Evolutionary conservation across 176 grass and related monocot genomes (phyloP).

Genomic region (Aegilops umbellulata): DNA sequence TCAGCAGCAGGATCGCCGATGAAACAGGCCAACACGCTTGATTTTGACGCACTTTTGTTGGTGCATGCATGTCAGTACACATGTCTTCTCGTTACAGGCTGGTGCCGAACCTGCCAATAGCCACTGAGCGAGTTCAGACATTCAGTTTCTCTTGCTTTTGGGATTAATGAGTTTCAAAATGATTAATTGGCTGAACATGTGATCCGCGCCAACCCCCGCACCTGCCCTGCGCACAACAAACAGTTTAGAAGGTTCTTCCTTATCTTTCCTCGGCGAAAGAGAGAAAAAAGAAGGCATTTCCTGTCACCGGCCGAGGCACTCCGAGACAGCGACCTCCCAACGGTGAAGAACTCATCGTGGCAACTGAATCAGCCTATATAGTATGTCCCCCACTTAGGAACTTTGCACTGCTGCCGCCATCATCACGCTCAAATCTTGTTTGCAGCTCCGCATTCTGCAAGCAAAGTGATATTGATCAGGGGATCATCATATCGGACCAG

Average conservation of each 20-base stretch:
- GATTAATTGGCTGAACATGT: neutral
- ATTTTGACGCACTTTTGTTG: neutral
- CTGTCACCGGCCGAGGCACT: neutral
- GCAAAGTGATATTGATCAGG: neutral
- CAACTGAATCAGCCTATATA: slow-evolving; percentile 22
- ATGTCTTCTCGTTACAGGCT: neutral
- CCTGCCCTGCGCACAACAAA: neutral
- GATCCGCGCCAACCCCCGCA: neutral
- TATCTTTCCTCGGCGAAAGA: too few species aligned
- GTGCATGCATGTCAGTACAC: neutral
- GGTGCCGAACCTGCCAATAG: neutral
- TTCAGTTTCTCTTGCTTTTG: neutral
- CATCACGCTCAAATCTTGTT: neutral
- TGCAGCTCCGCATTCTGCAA: neutral
- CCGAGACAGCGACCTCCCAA: neutral
- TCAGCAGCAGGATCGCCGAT: slow-evolving; percentile 16
- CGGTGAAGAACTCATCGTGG: neutral
- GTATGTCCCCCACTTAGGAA: neutral
- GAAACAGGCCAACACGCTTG: slow-evolving; percentile 19
- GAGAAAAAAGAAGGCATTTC: neutral
- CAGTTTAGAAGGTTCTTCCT: neutral
- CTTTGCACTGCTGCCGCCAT: neutral
- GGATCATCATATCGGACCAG: neutral
- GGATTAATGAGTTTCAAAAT: neutral
- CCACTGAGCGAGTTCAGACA: neutral